Base-by-base conservation (phyloP, 106 monocot species). In the Allium sativum region DNA sequence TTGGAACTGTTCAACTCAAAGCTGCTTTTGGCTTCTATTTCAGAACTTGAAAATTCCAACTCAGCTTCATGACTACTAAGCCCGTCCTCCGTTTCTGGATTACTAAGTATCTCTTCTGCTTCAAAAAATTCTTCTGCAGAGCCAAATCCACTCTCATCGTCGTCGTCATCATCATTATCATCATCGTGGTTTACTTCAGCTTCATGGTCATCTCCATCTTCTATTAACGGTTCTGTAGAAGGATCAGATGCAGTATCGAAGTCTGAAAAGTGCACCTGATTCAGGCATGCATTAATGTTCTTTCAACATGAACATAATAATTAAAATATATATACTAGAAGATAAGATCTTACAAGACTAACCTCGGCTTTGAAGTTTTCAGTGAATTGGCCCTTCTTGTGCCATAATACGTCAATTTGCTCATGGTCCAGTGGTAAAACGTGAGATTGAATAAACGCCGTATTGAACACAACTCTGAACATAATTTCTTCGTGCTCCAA, bases 261-360 rank as follows among this genome's bases (percentile, higher is more conserved):
- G 73, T 91, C 82, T 82, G 91, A 98, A 85, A 98, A 98, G 47
- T 75, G 84, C 88, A 98, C 96, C 96, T 98, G 82, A 77, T 86
- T 84, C 73, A 91, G 81, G 66, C 67, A 98, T 70, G 68, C 31
- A 31, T 31, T 31, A 70, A 77, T 72, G 46, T 62, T 8, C 46
- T 81, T 68, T 81, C 66, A 90, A 70, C 44, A 50, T 22, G 47
- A 42, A 59, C 48, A 62, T 53, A 9, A 63, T 31, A 31, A 31
- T 3, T 3, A 1, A 31, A 1, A 31, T 31, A 31, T 31, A 31
- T 31, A 31, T 31, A 31, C 31, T 31, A 5, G 31, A 31, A 31
- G 31, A 31, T 31, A 31, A 31, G 31, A 31, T 31, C 31, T 31
- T 31, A 31, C 2, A 55, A 44, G 51, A 68, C 67, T 15, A 86